phyloP scores from a whole-genome alignment of 176 grass and related monocot genomes.

The sorghum (Sorghum bicolor) region Sorghum_bicolor_NCBIv3 NC_012871.2:75351501-75352000 shows the following conservation, averaged over 20 bases:
- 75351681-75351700: background rate
- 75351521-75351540: slow-evolving; percentile 60
- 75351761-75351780: slow-evolving; percentile 90
- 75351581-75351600: slow-evolving; percentile 91
- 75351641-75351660: background rate
- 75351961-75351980: background rate
- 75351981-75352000: background rate
- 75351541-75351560: slow-evolving; percentile 89
- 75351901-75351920: slow-evolving; percentile 85
- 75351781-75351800: slow-evolving; percentile 1
- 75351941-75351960: background rate
- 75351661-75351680: background rate
- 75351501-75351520: slow-evolving; percentile 67
- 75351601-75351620: slow-evolving; percentile 42
- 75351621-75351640: background rate
- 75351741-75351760: slow-evolving; percentile 61
- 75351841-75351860: background rate
- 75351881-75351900: slow-evolving; percentile 96
- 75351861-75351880: slow-evolving; percentile 73
- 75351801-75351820: background rate
- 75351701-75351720: slow-evolving; percentile 7
- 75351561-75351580: slow-evolving; percentile 75
- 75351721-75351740: slow-evolving; percentile 78
- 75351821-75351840: background rate
- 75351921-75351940: slow-evolving; percentile 81